phyloP scores from a whole-genome alignment of 192 early-diverging fungal species.

The Chytriomyces hyalinus region DNA sequence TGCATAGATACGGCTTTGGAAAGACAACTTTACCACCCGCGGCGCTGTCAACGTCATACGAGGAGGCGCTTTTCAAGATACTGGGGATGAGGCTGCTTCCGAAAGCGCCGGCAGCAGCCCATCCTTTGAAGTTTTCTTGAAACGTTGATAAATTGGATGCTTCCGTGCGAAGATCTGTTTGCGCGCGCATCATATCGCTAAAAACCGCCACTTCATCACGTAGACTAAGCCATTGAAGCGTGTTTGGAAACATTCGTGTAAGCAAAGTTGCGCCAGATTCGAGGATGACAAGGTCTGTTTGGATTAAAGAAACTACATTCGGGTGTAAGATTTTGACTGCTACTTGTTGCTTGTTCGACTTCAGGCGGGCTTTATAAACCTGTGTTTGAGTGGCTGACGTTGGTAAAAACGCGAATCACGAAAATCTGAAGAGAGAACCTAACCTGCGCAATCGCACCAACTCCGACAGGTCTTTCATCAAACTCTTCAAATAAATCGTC shows the following conservation, averaged over 20 bases:
- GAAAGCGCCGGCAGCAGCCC: not conserved
- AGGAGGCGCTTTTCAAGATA: not conserved
- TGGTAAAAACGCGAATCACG: not conserved
- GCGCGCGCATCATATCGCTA: slow-evolving; percentile 88
- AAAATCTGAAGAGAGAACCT: slow-evolving; percentile 20
- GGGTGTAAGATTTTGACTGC: slow-evolving; percentile 96
- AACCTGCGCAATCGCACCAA: slow-evolving; percentile 96
- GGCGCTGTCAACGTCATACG: not conserved
- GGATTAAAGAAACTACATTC: slow-evolving; percentile 67
- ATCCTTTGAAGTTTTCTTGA: slow-evolving; percentile 44
- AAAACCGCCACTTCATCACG: slow-evolving; percentile 90
- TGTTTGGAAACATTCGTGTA: slow-evolving; percentile 69
- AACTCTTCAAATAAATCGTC: slow-evolving; percentile 81
- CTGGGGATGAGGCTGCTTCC: not conserved
- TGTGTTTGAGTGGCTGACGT: slow-evolving; percentile 6
- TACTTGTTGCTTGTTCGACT: slow-evolving; percentile 8
- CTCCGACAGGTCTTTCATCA: slow-evolving; percentile 78
- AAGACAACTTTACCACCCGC: slow-evolving; percentile 56
- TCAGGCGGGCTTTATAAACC: slow-evolving; percentile 62
- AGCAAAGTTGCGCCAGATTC: slow-evolving; percentile 67
- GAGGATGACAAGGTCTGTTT: slow-evolving; percentile 85
- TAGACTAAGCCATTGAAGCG: slow-evolving; percentile 80
- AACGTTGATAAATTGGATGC: slow-evolving; percentile 71
- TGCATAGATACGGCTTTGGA: slow-evolving; percentile 65
- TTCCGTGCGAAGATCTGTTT: slow-evolving; percentile 85